Conservation (phyloP, 2,329 filamentous ascomycete species). For the Pseudogymnoascus pannorum region DNA sequence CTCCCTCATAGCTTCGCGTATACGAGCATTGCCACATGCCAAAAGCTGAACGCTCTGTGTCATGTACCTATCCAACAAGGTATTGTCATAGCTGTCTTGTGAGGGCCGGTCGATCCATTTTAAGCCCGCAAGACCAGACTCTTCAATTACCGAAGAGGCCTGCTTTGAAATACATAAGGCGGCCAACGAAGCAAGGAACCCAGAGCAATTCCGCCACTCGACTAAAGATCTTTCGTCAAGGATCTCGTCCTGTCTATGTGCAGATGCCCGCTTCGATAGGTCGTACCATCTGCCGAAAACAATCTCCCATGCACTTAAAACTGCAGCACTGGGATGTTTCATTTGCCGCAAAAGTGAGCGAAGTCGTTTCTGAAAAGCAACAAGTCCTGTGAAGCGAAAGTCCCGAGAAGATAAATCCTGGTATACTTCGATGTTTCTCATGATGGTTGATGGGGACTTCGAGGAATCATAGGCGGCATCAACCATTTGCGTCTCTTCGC, state of each 20-base stretch:
- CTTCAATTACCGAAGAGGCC: constrained; percentile 45
- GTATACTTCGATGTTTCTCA: constrained; percentile 55
- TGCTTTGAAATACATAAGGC: constrained; percentile 58
- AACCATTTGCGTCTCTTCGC: constrained; percentile 53
- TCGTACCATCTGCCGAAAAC: constrained; percentile 59
- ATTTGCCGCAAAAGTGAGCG: constrained; percentile 52
- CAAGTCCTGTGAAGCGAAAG: constrained; percentile 60
- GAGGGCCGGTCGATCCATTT: constrained; percentile 58
- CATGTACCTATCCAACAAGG: constrained; percentile 53
- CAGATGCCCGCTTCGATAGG: constrained; percentile 55
- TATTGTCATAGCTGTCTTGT: constrained; percentile 53
- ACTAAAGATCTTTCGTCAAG: constrained; percentile 49
- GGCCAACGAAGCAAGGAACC: constrained; percentile 59
- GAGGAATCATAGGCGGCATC: constrained; percentile 43
- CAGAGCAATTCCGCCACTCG: constrained; percentile 64
- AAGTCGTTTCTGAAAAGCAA: constrained; percentile 62
- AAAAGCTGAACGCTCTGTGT: constrained; percentile 58
- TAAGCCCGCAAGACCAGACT: constrained; percentile 48
- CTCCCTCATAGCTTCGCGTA: constrained; percentile 60
- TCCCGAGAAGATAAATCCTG: constrained; percentile 54
- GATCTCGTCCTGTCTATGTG: constrained; percentile 38
- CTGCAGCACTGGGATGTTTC: constrained; percentile 57
- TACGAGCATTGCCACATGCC: constrained; percentile 55
- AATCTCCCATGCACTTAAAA: constrained; percentile 59
- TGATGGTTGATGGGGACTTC: constrained; percentile 44